A percentile compares a stretch with the other conserved stretches of the same genome.
These are phyloP conservation scores for Phytopythium boreale DNA, from an alignment of 352 stramenopile genomes.

Conservation along the genomic window DNA sequence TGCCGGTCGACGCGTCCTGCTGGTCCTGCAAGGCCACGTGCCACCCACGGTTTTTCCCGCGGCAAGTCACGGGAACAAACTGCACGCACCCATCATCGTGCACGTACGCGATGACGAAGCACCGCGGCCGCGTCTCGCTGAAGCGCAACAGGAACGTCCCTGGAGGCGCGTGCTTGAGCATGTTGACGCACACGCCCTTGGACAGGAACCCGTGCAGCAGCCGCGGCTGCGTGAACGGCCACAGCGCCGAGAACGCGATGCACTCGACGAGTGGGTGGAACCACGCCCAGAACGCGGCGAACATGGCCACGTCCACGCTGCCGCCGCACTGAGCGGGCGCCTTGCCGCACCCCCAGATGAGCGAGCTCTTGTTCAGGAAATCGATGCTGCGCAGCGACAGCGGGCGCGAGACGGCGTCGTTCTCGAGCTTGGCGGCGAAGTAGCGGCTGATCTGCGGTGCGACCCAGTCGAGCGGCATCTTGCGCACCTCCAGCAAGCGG, in stretches of 20 bases:
- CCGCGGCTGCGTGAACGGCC: conserved; percentile 67
- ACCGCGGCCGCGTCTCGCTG: conserved; percentile 64
- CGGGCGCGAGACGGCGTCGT: conserved; percentile 59
- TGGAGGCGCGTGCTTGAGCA: conserved; percentile 59
- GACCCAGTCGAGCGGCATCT: conserved; percentile 59
- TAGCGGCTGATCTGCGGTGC: conserved; percentile 70
- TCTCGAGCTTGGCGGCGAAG: conserved; percentile 72
- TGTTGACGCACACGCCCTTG: conserved; percentile 74
- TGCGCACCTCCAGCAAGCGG: conserved; percentile 31
- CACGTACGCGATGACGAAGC: conserved; percentile 74
- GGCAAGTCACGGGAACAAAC: conserved; percentile 72
- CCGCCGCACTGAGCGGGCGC: conserved; percentile 37
- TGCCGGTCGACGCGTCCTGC: conserved; percentile 7
- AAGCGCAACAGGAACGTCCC: conserved; percentile 81
- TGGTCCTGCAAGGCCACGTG: conserved; percentile 53
- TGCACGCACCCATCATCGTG: conserved; percentile 57
- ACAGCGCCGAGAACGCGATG: conserved; percentile 56
- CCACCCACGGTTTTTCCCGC: conserved; percentile 36
- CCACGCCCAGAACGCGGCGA: conserved; percentile 72
- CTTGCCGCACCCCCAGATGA: conserved; percentile 51
- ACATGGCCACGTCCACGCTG: conserved; percentile 62
- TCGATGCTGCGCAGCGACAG: conserved; percentile 74
- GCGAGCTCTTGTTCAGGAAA: conserved; percentile 68
- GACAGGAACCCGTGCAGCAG: conserved; percentile 82
- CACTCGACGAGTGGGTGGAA: conserved; percentile 68